These are phyloP conservation scores for Pleodorina starrii DNA, from an alignment of 139 green algal genomes.

Conservation along the genomic window DNA sequence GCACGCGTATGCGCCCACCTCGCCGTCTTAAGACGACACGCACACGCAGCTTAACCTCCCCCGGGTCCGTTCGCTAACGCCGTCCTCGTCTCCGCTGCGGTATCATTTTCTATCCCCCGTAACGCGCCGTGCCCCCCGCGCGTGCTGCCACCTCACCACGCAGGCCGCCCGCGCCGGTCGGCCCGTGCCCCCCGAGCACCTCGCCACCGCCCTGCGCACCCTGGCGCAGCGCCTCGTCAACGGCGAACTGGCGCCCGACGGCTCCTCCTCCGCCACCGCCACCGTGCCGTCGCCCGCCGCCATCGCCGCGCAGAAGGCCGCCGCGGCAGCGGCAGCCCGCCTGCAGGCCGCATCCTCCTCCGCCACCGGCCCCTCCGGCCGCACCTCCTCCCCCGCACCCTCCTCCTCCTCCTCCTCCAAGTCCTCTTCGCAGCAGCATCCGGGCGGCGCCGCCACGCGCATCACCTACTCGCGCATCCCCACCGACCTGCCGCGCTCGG, in stretches of 20 bases:
- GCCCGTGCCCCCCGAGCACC: constrained; percentile 24
- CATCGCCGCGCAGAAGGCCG: not conserved
- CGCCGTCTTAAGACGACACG: no score
- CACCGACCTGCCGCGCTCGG: constrained; percentile 52
- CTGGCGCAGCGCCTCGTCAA: constrained; percentile 18
- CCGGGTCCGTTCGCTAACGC: no score
- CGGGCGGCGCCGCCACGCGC: constrained; percentile 13
- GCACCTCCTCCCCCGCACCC: not conserved
- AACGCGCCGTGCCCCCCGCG: no score
- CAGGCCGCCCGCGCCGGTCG: constrained; percentile 40
- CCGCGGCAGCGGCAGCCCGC: not conserved
- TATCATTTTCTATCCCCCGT: no score
- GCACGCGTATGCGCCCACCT: no score
- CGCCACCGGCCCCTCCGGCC: not conserved
- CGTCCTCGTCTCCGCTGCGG: no score
- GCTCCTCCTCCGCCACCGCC: constrained; percentile 38
- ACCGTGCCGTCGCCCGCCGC: constrained; percentile 39
- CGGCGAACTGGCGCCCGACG: constrained; percentile 26
- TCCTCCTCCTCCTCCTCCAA: not conserved
- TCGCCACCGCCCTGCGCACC: not conserved
- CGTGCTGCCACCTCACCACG: no score
- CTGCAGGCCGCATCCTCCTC: not conserved
- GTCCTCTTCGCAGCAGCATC: not conserved
- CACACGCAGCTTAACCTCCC: no score
- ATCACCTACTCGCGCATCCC: constrained; percentile 63